Evolutionary conservation across 139 green algal genomes (phyloP), one percentile per base, ranked within the genome.

Genomic region (Coelastrella sp.): DNA sequence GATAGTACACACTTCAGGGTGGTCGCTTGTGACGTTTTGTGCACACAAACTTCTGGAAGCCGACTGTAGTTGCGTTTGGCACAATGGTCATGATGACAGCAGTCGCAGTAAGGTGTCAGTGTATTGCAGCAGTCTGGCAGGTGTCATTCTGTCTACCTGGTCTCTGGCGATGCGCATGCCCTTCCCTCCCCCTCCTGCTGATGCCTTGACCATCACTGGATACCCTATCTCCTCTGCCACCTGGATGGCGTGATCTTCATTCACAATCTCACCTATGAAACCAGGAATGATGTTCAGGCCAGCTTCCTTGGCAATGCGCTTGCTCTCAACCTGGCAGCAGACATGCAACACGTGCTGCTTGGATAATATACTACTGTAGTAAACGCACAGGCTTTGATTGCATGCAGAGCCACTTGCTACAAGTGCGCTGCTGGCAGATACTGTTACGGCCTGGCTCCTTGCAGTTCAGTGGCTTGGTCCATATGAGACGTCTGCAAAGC

Each of bases 121-220:
- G 35, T 49, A 49, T 49, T 22, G 63, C 63, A 22, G 63, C 63
- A 72, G 63, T 14, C 63, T 72, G 63, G 63, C 15, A 17, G 12
- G 3, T 78, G 70, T n/a, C 70, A 35, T 78, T 11, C 12, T 78
- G 8, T n/a, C 70, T 84, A 94, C 92, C 89, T 91, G 66, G 57
- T 57, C 90, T 24, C 20, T 49, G 0, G 96, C 97, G 56, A 98
- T 89, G 92, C 97, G 97, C 96, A 98, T 98, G 88, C 97, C 97
- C 93, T 98, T 98, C 79, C 97, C 97, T 12, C 97, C 97, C 6
- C 97, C 97, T 6, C 97, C 97, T 78, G 95, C 81, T 70, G 96
- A 95, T 0, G 97, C 97, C 81, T 98, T 98, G 22, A 98, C 93
- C 86, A 98, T 95, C 78, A 98, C 80, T 0, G 97, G 97, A 85